Evolutionary conservation across 768 basidiomycete species (phyloP).

Genomic region (Pleurotus platypus): DNA sequence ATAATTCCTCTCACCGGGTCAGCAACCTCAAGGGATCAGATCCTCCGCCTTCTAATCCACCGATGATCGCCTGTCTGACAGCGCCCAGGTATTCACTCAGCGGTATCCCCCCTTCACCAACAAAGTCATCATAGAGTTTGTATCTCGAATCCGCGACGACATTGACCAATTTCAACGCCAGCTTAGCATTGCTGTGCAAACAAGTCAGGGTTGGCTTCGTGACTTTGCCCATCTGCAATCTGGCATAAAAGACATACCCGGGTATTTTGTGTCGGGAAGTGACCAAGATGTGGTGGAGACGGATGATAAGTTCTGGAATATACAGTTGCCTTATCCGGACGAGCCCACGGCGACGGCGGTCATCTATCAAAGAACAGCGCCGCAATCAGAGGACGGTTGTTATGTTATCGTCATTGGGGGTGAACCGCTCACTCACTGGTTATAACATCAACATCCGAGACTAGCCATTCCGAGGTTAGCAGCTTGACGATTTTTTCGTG

Average conservation of each 20-base stretch:
- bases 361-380: constrained; percentile 25
- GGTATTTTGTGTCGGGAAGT: constrained; percentile 61
- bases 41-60: constrained; percentile 68
- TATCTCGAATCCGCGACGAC: constrained; percentile 86
- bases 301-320: constrained; percentile 85
- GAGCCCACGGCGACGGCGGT: constrained; percentile 63
- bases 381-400: neutral
- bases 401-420: neutral
- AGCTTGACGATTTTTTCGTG: constrained; percentile 65
- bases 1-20: constrained; percentile 50
- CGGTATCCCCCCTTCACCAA: constrained; percentile 53
- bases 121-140: constrained; percentile 83
- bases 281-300: constrained; percentile 72
- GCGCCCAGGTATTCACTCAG: constrained; percentile 73
- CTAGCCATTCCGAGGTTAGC: constrained; percentile 76
- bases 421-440: constrained; percentile 28
- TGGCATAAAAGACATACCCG: constrained; percentile 43
- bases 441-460: constrained; percentile 44
- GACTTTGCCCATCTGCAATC: neutral
- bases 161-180: constrained; percentile 74
- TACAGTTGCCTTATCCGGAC: constrained; percentile 84
- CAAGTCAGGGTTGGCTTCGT: neutral
- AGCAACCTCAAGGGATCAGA: constrained; percentile 70
- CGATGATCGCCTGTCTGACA: constrained; percentile 69
- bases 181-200: constrained; percentile 63